These are phyloP conservation scores for Coemansia sp. DNA, from an alignment of 192 early-diverging fungal species.

Conservation along the genomic window DNA sequence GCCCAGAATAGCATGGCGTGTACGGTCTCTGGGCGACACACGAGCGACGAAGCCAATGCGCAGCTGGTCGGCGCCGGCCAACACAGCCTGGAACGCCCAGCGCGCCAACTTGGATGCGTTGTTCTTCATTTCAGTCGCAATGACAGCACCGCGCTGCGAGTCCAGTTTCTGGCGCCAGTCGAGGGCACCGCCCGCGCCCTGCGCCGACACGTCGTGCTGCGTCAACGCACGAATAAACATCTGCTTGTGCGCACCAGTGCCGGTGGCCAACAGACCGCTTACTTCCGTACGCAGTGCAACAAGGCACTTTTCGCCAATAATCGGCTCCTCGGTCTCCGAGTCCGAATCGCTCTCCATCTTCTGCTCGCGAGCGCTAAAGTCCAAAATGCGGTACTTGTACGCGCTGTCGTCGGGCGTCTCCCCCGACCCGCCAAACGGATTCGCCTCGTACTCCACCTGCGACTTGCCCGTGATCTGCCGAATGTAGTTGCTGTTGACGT, in stretches of 20 bases:
- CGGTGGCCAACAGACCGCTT: constrained; percentile 71
- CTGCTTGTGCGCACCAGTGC: constrained; percentile 41
- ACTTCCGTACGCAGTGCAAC: constrained; percentile 88
- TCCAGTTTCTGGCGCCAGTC: constrained; percentile 96
- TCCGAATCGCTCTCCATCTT: constrained; percentile 6
- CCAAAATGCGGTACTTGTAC: constrained; percentile 88
- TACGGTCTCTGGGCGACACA: constrained; percentile 70
- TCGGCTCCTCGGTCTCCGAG: constrained; percentile 57
- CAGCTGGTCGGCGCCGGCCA: constrained; percentile 87
- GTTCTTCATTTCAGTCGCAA: constrained; percentile 97
- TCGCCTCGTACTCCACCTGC: constrained; percentile 60
- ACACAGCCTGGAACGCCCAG: constrained; percentile 91
- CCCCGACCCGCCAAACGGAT: constrained; percentile 35
- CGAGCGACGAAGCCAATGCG: constrained; percentile 88
- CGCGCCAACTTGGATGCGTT: constrained; percentile 91
- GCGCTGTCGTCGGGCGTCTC: constrained; percentile 61
- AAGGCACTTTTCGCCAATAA: constrained; percentile 49
- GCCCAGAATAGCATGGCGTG: constrained; percentile 81
- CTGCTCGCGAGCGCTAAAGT: constrained; percentile 56
- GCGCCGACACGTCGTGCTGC: constrained; percentile 87
- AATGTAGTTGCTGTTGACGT: constrained; percentile 81
- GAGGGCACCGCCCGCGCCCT: constrained; percentile 81
- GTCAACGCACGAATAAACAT: constrained; percentile 82
- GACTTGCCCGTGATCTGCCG: constrained; percentile 67
- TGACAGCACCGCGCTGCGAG: constrained; percentile 90